Evolutionary conservation across 2,329 filamentous ascomycete species (phyloP).

Genomic region (Colletotrichum shisoi): DNA sequence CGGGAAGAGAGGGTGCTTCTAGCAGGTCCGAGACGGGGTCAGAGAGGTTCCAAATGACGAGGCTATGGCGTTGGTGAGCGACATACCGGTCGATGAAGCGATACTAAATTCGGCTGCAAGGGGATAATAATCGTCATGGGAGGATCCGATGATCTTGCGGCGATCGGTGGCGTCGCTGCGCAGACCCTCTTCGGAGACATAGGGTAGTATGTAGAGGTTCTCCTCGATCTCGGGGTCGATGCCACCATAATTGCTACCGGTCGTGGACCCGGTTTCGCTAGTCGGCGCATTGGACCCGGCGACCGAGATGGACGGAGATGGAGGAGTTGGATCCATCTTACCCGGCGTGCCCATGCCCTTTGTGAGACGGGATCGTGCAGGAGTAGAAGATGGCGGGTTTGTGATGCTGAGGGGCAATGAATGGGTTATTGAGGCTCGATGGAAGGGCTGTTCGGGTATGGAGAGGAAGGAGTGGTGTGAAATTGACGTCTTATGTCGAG

Average conservation of each 20-base stretch:
- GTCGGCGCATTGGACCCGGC: slow-evolving; percentile 7
- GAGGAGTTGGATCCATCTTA: slow-evolving; percentile 30
- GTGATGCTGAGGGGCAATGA: not conserved
- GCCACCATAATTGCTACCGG: slow-evolving; percentile 45
- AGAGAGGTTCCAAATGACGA: not conserved
- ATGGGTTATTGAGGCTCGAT: not conserved
- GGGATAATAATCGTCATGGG: slow-evolving; percentile 36
- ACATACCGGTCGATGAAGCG: slow-evolving; percentile 11
- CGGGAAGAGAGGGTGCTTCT: slow-evolving; percentile 13
- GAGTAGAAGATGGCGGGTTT: not conserved
- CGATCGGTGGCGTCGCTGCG: slow-evolving; percentile 40
- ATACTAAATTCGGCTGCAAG: slow-evolving; percentile 6
- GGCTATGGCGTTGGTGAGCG: not conserved
- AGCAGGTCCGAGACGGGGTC: not conserved
- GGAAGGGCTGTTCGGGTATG: not conserved
- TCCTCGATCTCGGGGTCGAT: slow-evolving; percentile 50
- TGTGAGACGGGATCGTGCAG: not conserved
- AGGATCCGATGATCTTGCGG: slow-evolving; percentile 34
- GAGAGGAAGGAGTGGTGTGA: not conserved
- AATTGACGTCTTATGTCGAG: slow-evolving; percentile 11
- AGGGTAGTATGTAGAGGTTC: slow-evolving; percentile 45
- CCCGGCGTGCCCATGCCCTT: slow-evolving; percentile 16
- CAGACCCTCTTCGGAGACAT: slow-evolving; percentile 43
- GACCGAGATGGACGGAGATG: slow-evolving; percentile 10
- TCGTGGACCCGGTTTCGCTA: slow-evolving; percentile 13